Conservation (phyloP, 148 eudicot species). For the Diospyros lotus region DNA sequence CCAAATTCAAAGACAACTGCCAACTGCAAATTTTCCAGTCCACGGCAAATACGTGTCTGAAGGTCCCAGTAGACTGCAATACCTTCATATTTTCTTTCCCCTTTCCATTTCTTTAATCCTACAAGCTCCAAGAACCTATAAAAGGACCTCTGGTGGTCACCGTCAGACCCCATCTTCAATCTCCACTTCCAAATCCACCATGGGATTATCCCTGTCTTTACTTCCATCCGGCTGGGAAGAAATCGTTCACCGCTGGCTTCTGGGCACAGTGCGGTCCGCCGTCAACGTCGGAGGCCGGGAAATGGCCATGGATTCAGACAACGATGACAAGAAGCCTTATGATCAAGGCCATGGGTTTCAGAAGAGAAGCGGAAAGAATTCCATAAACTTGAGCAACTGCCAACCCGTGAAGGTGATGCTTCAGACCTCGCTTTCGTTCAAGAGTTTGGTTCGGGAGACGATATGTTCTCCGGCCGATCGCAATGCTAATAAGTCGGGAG, state of each 20-base stretch:
- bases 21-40: constrained; percentile 3
- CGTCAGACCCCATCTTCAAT: neutral
- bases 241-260: constrained; percentile 14
- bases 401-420: constrained; percentile 56
- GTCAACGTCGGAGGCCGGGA: constrained; percentile 16
- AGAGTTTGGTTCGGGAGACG: constrained; percentile 36
- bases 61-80: constrained; percentile 4
- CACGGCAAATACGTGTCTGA: constrained; percentile 15
- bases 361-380: constrained; percentile 19
- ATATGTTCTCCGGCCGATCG: constrained; percentile 6
- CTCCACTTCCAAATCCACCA: neutral
- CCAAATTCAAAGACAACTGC: constrained; percentile 8
- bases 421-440: constrained; percentile 54
- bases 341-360: constrained; percentile 5
- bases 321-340: constrained; percentile 40
- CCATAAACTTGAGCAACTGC: constrained; percentile 28
- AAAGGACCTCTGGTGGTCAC: too few relatives aligned
- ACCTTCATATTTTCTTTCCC: neutral
- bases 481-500: too few relatives aligned
- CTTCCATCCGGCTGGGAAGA: constrained; percentile 59
- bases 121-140: too few relatives aligned
- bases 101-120: too few relatives aligned
- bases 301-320: constrained; percentile 35
- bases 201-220: constrained; percentile 53
- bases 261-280: too few relatives aligned